Evolutionary conservation across 2,329 filamentous ascomycete species (phyloP).

Genomic region (Aspergillus clavatus): DNA sequence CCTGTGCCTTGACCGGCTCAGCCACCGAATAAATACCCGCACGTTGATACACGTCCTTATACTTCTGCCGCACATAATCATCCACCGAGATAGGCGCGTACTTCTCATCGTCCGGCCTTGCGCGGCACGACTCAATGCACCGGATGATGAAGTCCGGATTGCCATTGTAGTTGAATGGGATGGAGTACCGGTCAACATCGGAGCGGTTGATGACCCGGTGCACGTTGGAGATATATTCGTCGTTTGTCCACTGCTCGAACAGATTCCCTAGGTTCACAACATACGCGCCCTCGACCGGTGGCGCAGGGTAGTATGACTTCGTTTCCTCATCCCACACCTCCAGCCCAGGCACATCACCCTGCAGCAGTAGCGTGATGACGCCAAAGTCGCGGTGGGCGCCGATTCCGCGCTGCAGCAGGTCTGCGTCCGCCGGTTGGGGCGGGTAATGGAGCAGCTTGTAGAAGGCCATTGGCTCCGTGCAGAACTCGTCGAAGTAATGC

Average conservation of each 20-base stretch:
- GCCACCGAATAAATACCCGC: too few species aligned
- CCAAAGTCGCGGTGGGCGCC: constrained; percentile 55
- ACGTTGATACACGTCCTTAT: too few species aligned
- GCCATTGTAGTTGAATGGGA: constrained; percentile 35
- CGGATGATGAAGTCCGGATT: constrained; percentile 16
- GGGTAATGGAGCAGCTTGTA: constrained; percentile 29
- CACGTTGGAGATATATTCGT: constrained; percentile 29
- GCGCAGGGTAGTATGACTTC: constrained; percentile 43
- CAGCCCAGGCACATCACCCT: constrained; percentile 48
- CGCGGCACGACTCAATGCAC: too few species aligned
- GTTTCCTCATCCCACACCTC: constrained; percentile 48
- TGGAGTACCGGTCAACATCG: constrained; percentile 29
- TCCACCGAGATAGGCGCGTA: too few species aligned
- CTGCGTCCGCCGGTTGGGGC: constrained; percentile 26
- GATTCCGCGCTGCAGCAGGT: constrained; percentile 29
- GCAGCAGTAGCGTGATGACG: constrained; percentile 52
- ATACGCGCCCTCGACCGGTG: constrained; percentile 43
- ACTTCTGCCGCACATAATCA: too few species aligned
- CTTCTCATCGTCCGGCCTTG: too few species aligned
- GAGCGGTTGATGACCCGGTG: constrained; percentile 34
- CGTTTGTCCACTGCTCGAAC: constrained; percentile 37
- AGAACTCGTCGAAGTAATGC: constrained; percentile 18
- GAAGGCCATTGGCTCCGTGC: constrained; percentile 20
- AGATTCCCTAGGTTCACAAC: constrained; percentile 52
- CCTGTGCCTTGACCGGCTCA: too few species aligned